Percentiles rank a stretch among this genome's conserved stretches.
These are phyloP conservation scores for Daldinia childiae DNA, from an alignment of 495 filamentous ascomycete species.

Conservation along the genomic window DNA sequence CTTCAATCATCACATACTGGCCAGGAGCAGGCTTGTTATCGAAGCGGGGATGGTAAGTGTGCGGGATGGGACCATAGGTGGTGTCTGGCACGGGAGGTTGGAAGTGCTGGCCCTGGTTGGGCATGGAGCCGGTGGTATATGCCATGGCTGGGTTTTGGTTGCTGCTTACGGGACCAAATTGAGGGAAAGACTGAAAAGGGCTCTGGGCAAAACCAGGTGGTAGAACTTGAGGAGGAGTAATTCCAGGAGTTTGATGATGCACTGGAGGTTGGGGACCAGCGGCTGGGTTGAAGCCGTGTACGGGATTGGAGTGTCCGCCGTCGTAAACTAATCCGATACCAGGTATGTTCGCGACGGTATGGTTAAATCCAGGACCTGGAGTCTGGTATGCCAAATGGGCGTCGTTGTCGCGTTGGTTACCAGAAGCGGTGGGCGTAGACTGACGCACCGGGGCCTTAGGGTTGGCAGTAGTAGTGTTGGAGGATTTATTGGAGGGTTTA, in stretches of 20 bases:
- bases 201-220: conserved; percentile 27
- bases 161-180: conserved; percentile 7
- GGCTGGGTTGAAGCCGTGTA: conserved; percentile 26
- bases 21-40: conserved; percentile 40
- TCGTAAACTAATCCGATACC: conserved; percentile 33
- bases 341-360: conserved; percentile 42
- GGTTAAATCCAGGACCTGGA: conserved; percentile 27
- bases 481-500: neutral
- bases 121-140: conserved; percentile 31
- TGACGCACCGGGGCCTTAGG: conserved; percentile 10
- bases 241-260: conserved; percentile 22
- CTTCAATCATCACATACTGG: conserved; percentile 22
- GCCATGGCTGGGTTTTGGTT: conserved; percentile 19
- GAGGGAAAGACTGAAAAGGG: conserved; percentile 10
- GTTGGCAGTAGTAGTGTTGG: neutral
- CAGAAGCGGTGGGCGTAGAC: neutral
- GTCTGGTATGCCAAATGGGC: conserved; percentile 13
- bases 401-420: neutral
- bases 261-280: conserved; percentile 17
- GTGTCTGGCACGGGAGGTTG: conserved; percentile 60
- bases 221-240: conserved; percentile 8
- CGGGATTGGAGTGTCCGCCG: neutral
- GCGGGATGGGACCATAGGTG: conserved; percentile 52
- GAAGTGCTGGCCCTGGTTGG: conserved; percentile 50
- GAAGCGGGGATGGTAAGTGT: conserved; percentile 57